Conservation (phyloP, 2,329 filamentous ascomycete genomes). For the Celoporthe dispersa region DNA sequence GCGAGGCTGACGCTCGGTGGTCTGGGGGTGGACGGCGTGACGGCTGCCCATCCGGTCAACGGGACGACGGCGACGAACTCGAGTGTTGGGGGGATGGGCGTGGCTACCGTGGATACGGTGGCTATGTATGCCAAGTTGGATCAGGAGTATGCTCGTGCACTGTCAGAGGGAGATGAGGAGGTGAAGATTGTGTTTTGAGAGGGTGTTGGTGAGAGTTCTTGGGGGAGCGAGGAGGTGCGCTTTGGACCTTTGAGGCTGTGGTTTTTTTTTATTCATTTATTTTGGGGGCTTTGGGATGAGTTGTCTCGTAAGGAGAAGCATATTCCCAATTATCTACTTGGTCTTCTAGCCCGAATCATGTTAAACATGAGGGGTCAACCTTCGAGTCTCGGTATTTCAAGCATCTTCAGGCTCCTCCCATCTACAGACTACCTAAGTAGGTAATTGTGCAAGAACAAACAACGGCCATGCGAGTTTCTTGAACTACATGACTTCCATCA, state of each 20-base stretch:
- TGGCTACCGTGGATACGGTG: slow-evolving; percentile 1
- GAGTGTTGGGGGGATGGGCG: slow-evolving; percentile 3
- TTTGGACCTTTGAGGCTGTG: neutral
- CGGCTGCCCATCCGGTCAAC: neutral
- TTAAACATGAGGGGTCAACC: no score
- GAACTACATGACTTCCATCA: neutral
- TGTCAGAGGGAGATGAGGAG: neutral
- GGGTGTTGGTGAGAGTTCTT: neutral
- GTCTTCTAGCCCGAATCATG: neutral
- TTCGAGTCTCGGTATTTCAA: no score
- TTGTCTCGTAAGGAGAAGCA: neutral
- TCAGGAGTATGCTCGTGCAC: slow-evolving; percentile 20
- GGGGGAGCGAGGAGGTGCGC: neutral
- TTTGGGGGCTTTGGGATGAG: neutral
- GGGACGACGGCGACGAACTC: slow-evolving; percentile 17
- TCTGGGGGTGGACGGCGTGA: neutral
- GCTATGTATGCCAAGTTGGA: slow-evolving; percentile 25
- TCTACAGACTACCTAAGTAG: no score
- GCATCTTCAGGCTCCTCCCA: no score
- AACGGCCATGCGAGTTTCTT: no score
- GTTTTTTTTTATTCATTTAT: neutral
- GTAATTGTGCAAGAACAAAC: no score
- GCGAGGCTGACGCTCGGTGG: slow-evolving; percentile 7
- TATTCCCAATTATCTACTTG: neutral
- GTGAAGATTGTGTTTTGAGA: slow-evolving; percentile 10